Percentiles rank a stretch among this genome's conserved stretches.
Evolutionary conservation across 2,329 filamentous ascomycete species (phyloP).

Genomic region (Penicillium frequentans): DNA sequence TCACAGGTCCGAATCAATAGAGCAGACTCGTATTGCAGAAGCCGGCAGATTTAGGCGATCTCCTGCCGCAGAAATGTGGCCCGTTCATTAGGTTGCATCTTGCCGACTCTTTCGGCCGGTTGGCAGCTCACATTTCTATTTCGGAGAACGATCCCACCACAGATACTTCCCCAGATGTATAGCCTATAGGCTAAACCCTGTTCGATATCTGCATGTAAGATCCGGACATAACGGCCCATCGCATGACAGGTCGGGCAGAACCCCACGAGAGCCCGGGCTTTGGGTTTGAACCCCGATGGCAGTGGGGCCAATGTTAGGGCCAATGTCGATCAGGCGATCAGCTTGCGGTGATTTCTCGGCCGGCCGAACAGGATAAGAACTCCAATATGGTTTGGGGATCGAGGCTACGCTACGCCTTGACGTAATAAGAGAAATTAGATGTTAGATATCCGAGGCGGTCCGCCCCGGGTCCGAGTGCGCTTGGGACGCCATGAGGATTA

Average conservation of each 20-base stretch:
- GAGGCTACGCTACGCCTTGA: neutral
- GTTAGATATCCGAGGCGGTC: neutral
- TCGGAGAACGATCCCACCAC: neutral
- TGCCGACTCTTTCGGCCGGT: neutral
- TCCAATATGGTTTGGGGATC: neutral
- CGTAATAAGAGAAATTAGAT: neutral
- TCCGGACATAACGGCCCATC: neutral
- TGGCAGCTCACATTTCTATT: neutral
- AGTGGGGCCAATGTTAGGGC: neutral
- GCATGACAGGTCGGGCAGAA: neutral
- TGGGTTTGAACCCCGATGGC: neutral
- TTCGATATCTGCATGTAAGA: neutral
- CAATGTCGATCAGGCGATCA: constrained; percentile 10
- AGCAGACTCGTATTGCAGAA: too few species aligned
- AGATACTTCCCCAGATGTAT: neutral
- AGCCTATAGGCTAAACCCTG: neutral
- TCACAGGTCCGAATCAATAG: too few species aligned
- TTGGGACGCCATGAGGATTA: neutral
- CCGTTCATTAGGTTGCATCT: neutral
- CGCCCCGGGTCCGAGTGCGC: neutral
- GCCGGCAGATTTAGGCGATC: neutral
- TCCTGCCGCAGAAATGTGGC: neutral
- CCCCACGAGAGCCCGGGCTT: constrained; percentile 12
- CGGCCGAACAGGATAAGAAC: constrained; percentile 10
- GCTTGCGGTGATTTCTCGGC: constrained; percentile 23